Percentiles rank a stretch among this genome's conserved stretches.
Conservation (phyloP, 169 alveolate species). For the Eimeria acervulina region DNA sequence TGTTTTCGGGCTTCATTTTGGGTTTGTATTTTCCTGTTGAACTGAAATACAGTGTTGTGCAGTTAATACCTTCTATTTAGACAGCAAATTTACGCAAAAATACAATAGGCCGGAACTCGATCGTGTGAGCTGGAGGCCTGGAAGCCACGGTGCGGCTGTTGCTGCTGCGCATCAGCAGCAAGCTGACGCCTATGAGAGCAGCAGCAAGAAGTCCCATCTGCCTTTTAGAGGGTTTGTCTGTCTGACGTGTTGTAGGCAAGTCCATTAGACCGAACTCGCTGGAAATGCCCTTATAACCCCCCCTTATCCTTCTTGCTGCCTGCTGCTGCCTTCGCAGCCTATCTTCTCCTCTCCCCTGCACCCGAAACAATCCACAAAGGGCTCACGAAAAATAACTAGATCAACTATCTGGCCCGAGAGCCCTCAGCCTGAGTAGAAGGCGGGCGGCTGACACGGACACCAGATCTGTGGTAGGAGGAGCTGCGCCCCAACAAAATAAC, state of each 20-base stretch:
- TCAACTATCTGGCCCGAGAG: neutral
- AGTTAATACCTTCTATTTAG: neutral
- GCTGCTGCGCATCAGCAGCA: conserved; percentile 53
- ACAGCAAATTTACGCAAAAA: neutral
- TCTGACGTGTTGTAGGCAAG: neutral
- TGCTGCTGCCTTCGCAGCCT: conserved; percentile 8
- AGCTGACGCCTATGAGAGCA: neutral
- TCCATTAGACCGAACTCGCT: neutral
- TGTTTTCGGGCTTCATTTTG: neutral
- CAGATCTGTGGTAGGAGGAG: conserved; percentile 11
- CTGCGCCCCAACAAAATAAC: neutral
- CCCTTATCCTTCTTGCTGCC: neutral
- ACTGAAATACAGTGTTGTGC: neutral
- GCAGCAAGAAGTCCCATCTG: neutral
- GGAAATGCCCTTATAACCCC: conserved; percentile 37
- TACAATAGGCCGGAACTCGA: neutral
- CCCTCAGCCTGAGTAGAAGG: conserved; percentile 22
- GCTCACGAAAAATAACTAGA: neutral
- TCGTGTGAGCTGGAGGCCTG: neutral
- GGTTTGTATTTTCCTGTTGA: neutral
- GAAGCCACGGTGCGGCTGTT: conserved; percentile 59
- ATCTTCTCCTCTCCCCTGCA: neutral
- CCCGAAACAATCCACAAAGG: neutral
- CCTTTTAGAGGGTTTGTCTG: neutral
- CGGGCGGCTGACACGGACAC: neutral